A percentile compares a stretch with the other conserved stretches of the same genome.
phyloP scores from a whole-genome alignment of 116 monocot species.

The Phalaenopsis hybrid region DNA sequence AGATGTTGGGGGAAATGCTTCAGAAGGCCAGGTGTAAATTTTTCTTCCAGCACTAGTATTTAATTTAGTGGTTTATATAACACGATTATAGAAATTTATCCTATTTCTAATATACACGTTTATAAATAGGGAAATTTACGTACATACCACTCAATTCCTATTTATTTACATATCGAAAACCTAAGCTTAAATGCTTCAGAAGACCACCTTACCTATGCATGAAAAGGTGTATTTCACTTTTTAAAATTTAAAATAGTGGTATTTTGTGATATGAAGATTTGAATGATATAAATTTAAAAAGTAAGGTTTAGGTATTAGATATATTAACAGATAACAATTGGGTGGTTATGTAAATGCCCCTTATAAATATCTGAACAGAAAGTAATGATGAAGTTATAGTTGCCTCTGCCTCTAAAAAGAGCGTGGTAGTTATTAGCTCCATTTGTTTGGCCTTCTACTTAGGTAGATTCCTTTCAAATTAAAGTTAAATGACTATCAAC shows the following conservation, averaged over 20 bases:
- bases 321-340: too few species aligned
- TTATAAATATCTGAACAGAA: not conserved
- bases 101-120: not conserved
- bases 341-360: too few species aligned
- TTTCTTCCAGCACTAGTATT: not conserved
- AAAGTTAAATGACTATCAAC: not conserved
- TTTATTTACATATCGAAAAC: too few species aligned
- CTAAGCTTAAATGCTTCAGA: too few species aligned
- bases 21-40: constrained; percentile 72
- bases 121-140: not conserved
- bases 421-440: not conserved
- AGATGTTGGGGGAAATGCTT: constrained; percentile 98
- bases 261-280: too few species aligned
- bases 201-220: too few species aligned
- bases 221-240: too few species aligned
- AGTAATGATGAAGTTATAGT: not conserved
- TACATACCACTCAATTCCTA: too few species aligned
- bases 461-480: not conserved
- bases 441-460: not conserved
- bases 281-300: too few species aligned
- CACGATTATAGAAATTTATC: not conserved
- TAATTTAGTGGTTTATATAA: not conserved
- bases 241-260: too few species aligned
- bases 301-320: too few species aligned
- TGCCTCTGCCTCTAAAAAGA: not conserved